Evolutionary conservation across 2,329 filamentous ascomycete genomes (phyloP).

Genomic region (Botryosphaeria dothidea): DNA sequence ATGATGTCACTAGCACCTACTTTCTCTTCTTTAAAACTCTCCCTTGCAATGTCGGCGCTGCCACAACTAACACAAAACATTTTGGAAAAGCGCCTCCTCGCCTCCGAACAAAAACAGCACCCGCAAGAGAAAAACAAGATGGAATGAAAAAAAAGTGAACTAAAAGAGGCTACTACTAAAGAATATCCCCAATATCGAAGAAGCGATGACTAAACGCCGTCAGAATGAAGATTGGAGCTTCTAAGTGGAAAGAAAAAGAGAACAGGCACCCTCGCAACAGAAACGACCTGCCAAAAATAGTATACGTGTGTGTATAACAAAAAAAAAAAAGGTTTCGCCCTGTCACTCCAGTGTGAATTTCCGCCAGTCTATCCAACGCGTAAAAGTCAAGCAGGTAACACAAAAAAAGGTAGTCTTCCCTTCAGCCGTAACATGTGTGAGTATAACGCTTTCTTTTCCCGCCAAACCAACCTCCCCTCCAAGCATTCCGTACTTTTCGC

Average conservation of each 20-base stretch:
- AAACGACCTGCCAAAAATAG: too few species aligned
- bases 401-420: neutral
- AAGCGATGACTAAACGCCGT: neutral
- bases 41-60: too few species aligned
- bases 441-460: neutral
- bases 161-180: neutral
- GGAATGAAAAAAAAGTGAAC: neutral
- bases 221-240: conserved; percentile 1
- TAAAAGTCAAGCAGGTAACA: neutral
- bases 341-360: conserved; percentile 2
- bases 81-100: neutral
- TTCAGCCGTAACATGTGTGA: neutral
- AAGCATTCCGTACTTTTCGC: too few species aligned
- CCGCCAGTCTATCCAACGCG: conserved; percentile 9
- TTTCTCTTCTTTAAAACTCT: too few species aligned
- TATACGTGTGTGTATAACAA: neutral
- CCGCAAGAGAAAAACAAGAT: neutral
- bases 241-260: neutral
- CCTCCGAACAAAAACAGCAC: neutral
- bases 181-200: neutral
- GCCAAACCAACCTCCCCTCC: too few species aligned
- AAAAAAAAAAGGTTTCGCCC: neutral
- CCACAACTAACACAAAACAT: neutral
- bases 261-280: neutral
- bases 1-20: too few species aligned